These are phyloP conservation scores for Lentinula aciculospora DNA, from an alignment of 768 basidiomycete genomes.

Conservation along the genomic window DNA sequence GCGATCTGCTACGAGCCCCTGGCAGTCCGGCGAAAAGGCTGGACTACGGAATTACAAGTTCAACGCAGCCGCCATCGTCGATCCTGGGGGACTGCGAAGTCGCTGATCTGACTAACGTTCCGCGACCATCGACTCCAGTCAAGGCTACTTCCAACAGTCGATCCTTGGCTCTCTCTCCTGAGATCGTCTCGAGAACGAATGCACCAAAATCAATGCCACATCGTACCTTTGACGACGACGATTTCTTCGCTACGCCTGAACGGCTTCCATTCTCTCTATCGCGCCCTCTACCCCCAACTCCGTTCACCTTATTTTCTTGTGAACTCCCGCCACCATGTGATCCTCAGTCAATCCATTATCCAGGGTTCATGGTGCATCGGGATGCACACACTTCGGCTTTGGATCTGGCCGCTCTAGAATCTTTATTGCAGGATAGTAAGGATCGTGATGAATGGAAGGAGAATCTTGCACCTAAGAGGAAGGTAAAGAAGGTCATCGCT, in stretches of 20 bases:
- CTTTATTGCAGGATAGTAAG: constrained; percentile 14
- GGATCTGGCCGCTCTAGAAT: constrained; percentile 7
- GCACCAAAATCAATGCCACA: background rate
- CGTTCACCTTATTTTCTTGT: constrained; percentile 24
- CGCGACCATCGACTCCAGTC: constrained; percentile 10
- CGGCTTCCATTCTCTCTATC: constrained; percentile 9
- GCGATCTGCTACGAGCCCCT: constrained; percentile 36
- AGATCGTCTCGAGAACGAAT: constrained; percentile 15
- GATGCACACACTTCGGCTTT: constrained; percentile 32
- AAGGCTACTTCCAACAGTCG: constrained; percentile 11
- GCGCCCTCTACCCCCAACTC: constrained; percentile 9
- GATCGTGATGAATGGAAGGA: constrained; percentile 45
- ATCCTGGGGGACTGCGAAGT: background rate
- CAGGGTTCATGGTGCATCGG: constrained; percentile 56
- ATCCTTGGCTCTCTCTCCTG: constrained; percentile 21
- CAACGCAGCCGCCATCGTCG: constrained; percentile 10
- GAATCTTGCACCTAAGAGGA: constrained; percentile 47
- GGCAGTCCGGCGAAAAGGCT: constrained; percentile 46
- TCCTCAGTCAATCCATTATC: constrained; percentile 58
- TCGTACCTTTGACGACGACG: constrained; percentile 8
- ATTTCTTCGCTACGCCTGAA: constrained; percentile 18
- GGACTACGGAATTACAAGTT: constrained; percentile 35
- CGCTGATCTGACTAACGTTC: background rate
- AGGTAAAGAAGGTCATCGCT: constrained; percentile 32
- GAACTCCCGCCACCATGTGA: constrained; percentile 37